Conservation (phyloP, 257 asterid genomes). For the Capsicum rhomboideum region DNA sequence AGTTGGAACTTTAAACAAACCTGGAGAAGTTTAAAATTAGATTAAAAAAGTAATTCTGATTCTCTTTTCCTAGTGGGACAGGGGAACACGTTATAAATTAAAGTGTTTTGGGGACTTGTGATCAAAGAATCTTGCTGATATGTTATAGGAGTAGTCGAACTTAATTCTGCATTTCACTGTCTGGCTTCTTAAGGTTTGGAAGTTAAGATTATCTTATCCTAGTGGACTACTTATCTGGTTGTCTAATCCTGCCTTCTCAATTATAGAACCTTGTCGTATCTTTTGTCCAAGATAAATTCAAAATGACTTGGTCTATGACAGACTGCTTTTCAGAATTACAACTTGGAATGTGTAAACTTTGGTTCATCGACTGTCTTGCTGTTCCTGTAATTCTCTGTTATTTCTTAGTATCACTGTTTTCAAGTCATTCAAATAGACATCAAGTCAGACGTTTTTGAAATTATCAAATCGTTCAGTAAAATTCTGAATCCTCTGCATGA, state of each 20-base stretch:
- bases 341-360: not conserved
- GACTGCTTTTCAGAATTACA: not conserved
- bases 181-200: not conserved
- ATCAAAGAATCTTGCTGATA: not conserved
- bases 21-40: not conserved
- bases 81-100: not conserved
- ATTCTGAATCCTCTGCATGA: not conserved
- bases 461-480: not conserved
- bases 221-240: not conserved
- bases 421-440: not conserved
- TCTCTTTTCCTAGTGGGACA: not conserved
- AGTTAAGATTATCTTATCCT: not conserved
- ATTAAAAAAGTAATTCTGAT: not conserved
- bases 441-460: not conserved
- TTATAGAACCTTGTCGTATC: not conserved
- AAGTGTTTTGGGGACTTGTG: not conserved
- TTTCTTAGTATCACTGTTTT: not conserved
- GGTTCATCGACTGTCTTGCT: not conserved
- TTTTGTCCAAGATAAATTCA: not conserved
- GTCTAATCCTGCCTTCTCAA: not conserved
- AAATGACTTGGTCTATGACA: not conserved
- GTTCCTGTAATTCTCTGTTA: not conserved
- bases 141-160: not conserved
- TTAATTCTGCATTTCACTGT: not conserved
- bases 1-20: slow-evolving; percentile 38